These are phyloP conservation scores for Calocera viscosa DNA, from an alignment of 768 basidiomycete species.

Conservation along the genomic window DNA sequence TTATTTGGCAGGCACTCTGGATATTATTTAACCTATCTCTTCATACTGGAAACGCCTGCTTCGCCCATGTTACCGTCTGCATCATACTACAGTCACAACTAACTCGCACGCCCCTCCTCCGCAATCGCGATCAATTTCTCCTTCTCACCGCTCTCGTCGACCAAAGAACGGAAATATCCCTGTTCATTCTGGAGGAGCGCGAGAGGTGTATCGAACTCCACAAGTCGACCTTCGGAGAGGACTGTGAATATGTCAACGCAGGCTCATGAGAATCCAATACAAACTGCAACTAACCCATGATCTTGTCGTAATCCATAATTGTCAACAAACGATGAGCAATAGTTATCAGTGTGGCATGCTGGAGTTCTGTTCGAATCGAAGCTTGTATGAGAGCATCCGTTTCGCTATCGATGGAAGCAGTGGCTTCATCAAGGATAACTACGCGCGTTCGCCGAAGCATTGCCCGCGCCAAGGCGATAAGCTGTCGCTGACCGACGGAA, in stretches of 20 bases:
- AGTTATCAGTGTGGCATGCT: constrained; percentile 32
- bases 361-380: constrained; percentile 29
- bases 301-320: constrained; percentile 31
- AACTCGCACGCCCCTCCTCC: too few relatives aligned
- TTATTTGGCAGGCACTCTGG: too few relatives aligned
- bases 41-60: too few relatives aligned
- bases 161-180: constrained; percentile 41
- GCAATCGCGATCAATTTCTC: not conserved
- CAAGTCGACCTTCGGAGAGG: constrained; percentile 41
- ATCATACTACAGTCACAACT: too few relatives aligned
- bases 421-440: constrained; percentile 34
- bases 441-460: constrained; percentile 15
- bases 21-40: too few relatives aligned
- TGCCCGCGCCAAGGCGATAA: constrained; percentile 34
- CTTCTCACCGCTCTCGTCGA: constrained; percentile 43
- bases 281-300: constrained; percentile 28
- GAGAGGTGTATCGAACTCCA: constrained; percentile 45
- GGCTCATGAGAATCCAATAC: not conserved
- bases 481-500: constrained; percentile 32
- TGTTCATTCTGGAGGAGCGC: constrained; percentile 40
- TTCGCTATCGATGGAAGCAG: constrained; percentile 30
- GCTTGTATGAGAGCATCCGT: constrained; percentile 30
- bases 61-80: too few relatives aligned
- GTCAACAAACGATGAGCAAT: constrained; percentile 36
- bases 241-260: constrained; percentile 22